Base-by-base conservation (phyloP, 345 rosid genomes). In the Eucalyptus polyanthemos region DNA sequence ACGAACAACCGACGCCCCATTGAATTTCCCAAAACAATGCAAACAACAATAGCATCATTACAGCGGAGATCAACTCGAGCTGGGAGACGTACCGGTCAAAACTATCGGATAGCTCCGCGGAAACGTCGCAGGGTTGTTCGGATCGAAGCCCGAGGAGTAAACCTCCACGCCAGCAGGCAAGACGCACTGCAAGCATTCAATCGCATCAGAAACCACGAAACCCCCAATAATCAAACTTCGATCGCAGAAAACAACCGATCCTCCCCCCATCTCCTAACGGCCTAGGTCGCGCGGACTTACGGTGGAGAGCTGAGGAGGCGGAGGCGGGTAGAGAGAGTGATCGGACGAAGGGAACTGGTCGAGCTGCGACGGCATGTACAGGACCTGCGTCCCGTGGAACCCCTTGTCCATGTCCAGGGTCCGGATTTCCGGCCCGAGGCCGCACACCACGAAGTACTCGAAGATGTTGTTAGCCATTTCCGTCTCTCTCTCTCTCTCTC, bases 51-150 rank as follows among this genome's bases (percentile, higher is more conserved):
- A 76, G 85, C 85, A 40, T 40, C 47, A 40, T 22, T 50, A 27
- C 60, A 11, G 27, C 6, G n/a, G 31, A n/a, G 53, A 65, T 76
- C 16, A 21, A 31, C 50, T 65, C 58, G 25, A 29, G 85, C 47
- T 11, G 3, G 47, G 85, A 11, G 85, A 76, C 91, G 86, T 91
- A 98, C 99, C 99, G 5, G 99, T 98, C 88, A 98, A 93, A 80
- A 98, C 99, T 60, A 98, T 97, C 31, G 99, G 99, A 92, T 97
- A 98, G 93, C 97, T 97, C 90, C 98, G 93, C 2, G 99, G 99
- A 90, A 92, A 93, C 54, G 96, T 93, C 24, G 93, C 92, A 88
- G 97, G 90, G 88, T 96, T 94, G 86, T 87, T 92, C n/a, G 94
- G 88, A 92, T 93, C 95, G 86, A 93, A 95, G 9, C 99, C 99